Evolutionary conservation across 257 asterid species (phyloP), one percentile per base, ranked within the genome.

Genomic region (Eucommia ulmoides): DNA sequence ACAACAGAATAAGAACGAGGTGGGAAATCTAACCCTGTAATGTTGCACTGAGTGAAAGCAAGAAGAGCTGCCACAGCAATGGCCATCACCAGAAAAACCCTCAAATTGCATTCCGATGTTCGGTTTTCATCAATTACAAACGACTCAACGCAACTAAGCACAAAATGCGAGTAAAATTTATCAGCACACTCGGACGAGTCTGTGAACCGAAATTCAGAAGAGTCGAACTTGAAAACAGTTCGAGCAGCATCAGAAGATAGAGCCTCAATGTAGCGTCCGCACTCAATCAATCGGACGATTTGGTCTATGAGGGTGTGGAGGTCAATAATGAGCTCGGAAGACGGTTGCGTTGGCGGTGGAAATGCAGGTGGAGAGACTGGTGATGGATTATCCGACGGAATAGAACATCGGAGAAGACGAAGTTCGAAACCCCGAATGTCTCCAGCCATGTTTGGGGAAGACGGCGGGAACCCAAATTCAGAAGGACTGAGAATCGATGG

Each of bases 341-440:
- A 23, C 22, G 86, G 26, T 18, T 12, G 56, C 45, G 60, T 21
- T 25, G 72, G 64, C 18, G 62, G 57, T 33, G 59, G 56, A 22
- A 61, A 66, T 44, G 2, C 24, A 19, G 60, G 61, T 2, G 69
- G 33, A 0, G 66, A 45, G 19, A 58, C 54, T 26, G n/a, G 52
- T 2, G 61, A 24, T 38, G 71, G 65, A 48, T 42, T 20, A 8
- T 71, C 75, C 15, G 78, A 55, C 50, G 96, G 81, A 41, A 78
- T 33, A 19, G 94, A 59, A 73, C 91, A 82, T 55, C 83, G 91
- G 62, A 89, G 80, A 49, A 89, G 97, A 62, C 94, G 93, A 65
- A 88, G 97, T 77, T 88, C 97, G 46, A 82, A 55, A 16, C 71
- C 59, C 46, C 88, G 91, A 50, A 82, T 74, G 52, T 22, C 46